Percentiles rank a stretch among this genome's conserved stretches.
Conservation (phyloP, 2,329 filamentous ascomycete genomes). For the Pestalotiopsis sp. region DNA sequence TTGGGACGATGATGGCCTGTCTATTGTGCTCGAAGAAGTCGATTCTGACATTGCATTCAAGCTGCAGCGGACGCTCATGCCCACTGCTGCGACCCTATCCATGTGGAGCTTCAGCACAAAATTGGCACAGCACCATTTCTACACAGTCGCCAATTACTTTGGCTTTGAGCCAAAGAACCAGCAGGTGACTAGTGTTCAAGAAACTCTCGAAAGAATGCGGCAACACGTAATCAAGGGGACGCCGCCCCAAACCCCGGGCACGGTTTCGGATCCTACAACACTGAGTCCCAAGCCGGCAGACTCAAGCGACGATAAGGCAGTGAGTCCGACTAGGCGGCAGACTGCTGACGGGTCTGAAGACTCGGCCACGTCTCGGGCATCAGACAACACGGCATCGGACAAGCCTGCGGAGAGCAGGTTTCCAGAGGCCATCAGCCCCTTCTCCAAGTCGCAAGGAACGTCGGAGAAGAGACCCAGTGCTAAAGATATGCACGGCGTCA, state of each 20-base stretch:
- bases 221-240: conserved; percentile 25
- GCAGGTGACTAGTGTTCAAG: conserved; percentile 28
- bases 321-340: conserved; percentile 13
- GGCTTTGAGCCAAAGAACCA: conserved; percentile 39
- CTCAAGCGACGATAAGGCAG: not conserved
- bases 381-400: not conserved
- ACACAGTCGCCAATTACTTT: conserved; percentile 46
- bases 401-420: not conserved
- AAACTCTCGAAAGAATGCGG: conserved; percentile 34
- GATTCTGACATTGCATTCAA: conserved; percentile 49
- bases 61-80: conserved; percentile 54
- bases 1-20: conserved; percentile 52
- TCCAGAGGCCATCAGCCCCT: conserved; percentile 15
- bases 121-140: conserved; percentile 46
- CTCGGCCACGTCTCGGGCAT: conserved; percentile 11
- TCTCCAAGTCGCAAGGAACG: conserved; percentile 15
- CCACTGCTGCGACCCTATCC: conserved; percentile 52
- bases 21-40: conserved; percentile 49
- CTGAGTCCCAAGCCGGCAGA: conserved; percentile 10
- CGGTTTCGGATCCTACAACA: conserved; percentile 16
- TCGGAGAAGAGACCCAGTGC: conserved; percentile 19
- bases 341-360: conserved; percentile 24
- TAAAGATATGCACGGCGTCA: conserved; percentile 34
- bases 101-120: conserved; percentile 55
- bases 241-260: conserved; percentile 19